These are phyloP conservation scores for Talaromyces sp. DNA, from an alignment of 2,329 filamentous ascomycete genomes.

Conservation along the genomic window DNA sequence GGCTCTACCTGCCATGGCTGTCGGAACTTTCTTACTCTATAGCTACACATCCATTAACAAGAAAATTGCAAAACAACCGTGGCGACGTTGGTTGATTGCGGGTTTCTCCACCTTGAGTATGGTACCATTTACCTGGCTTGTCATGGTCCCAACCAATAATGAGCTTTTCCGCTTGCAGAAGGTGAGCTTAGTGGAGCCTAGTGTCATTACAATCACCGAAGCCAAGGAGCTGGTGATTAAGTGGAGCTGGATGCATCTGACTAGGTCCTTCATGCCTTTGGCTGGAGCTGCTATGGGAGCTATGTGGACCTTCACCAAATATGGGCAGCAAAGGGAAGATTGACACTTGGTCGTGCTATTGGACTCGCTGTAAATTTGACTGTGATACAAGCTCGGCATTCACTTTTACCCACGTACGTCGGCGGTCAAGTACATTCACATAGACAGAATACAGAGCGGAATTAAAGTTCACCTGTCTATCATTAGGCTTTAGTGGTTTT, in stretches of 20 bases:
- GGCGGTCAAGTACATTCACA: not conserved
- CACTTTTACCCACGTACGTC: not conserved
- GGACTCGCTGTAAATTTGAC: not conserved
- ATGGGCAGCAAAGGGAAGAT: not conserved
- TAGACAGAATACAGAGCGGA: not conserved
- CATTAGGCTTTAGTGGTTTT: not conserved
- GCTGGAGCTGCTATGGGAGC: slow-evolving; percentile 15
- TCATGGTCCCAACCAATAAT: slow-evolving; percentile 37
- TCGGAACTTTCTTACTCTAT: slow-evolving; percentile 27
- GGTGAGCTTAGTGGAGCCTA: not conserved
- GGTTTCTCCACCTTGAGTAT: slow-evolving; percentile 30
- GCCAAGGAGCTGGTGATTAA: slow-evolving; percentile 22
- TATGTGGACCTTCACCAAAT: not conserved
- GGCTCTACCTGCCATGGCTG: slow-evolving; percentile 27
- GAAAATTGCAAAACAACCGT: slow-evolving; percentile 3
- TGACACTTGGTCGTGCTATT: not conserved
- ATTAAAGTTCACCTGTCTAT: not conserved
- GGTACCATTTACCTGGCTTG: slow-evolving; percentile 38
- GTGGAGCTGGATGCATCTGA: slow-evolving; percentile 28
- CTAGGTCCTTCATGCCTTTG: slow-evolving; percentile 4
- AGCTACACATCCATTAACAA: slow-evolving; percentile 19
- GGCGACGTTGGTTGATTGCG: slow-evolving; percentile 21
- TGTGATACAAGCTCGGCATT: not conserved
- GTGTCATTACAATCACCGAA: not conserved
- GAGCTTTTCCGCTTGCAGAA: slow-evolving; percentile 25